These are phyloP conservation scores for Metschnikowia proteae DNA, from an alignment of 805 yeast species.

Conservation along the genomic window DNA sequence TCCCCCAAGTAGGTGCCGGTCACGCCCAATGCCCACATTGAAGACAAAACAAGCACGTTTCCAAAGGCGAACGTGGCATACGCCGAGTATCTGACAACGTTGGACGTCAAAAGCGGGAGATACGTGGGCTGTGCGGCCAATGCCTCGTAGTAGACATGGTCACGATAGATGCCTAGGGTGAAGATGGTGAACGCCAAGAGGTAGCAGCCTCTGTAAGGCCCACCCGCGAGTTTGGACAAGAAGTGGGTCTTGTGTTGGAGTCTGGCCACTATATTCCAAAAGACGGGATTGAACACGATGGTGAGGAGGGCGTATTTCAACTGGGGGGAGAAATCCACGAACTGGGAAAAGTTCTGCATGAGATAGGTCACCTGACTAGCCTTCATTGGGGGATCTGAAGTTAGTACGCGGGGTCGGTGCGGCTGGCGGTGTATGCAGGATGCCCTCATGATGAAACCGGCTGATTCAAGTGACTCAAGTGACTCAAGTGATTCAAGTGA, in stretches of 20 bases:
- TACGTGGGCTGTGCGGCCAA: conserved; percentile 67
- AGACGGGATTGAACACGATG: conserved; percentile 87
- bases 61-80: conserved; percentile 59
- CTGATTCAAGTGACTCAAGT: too few species aligned
- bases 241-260: conserved; percentile 74
- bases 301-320: conserved; percentile 47
- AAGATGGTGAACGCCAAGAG: conserved; percentile 79
- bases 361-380: conserved; percentile 13
- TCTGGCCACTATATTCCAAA: conserved; percentile 94
- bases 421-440: background rate
- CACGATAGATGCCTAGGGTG: conserved; percentile 79
- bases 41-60: conserved; percentile 71
- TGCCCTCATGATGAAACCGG: too few species aligned
- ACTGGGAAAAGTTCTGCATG: conserved; percentile 11
- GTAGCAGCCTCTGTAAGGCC: conserved; percentile 76
- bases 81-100: conserved; percentile 48
- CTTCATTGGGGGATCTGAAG: conserved; percentile 8
- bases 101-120: conserved; percentile 43
- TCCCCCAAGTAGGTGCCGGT: conserved; percentile 97
- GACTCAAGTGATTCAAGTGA: background rate
- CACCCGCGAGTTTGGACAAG: conserved; percentile 70
- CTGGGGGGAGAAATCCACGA: conserved; percentile 13
- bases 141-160: conserved; percentile 68
- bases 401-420: background rate
- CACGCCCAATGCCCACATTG: conserved; percentile 91